Evolutionary conservation across 2,329 filamentous ascomycete species (phyloP).

Genomic region (Ophiostoma populinum): DNA sequence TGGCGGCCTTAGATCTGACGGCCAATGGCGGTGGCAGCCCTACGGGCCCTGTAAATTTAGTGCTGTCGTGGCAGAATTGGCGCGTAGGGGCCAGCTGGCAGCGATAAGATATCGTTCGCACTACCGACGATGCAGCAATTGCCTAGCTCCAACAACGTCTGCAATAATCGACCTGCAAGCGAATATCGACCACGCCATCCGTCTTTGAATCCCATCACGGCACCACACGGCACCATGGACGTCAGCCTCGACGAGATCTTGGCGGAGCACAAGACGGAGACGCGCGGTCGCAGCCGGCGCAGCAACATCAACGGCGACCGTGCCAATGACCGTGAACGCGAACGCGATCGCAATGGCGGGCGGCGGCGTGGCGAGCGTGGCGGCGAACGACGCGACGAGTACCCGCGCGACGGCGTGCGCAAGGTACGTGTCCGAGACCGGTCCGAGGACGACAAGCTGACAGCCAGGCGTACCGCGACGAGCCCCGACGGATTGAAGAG

Average conservation of each 20-base stretch:
- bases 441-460: background rate
- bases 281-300: slow-evolving; percentile 10
- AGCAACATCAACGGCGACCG: slow-evolving; percentile 1
- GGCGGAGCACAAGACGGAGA: slow-evolving; percentile 21
- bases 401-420: slow-evolving; percentile 72
- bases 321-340: slow-evolving; percentile 9
- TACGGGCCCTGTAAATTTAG: too few species aligned
- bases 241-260: slow-evolving; percentile 40
- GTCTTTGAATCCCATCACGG: background rate
- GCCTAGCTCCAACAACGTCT: too few species aligned
- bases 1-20: background rate
- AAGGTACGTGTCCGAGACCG: slow-evolving; percentile 45
- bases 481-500: slow-evolving; percentile 53
- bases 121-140: too few species aligned
- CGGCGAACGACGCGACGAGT: slow-evolving; percentile 21
- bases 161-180: too few species aligned
- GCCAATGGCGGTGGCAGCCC: too few species aligned
- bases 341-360: slow-evolving; percentile 19
- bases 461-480: slow-evolving; percentile 42
- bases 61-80: too few species aligned
- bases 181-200: slow-evolving; percentile 1
- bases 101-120: too few species aligned
- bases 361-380: slow-evolving; percentile 5
- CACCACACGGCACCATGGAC: slow-evolving; percentile 22
- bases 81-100: too few species aligned